Evolutionary conservation across 2,329 filamentous ascomycete species (phyloP).

Genomic region (Didymella pinodella): DNA sequence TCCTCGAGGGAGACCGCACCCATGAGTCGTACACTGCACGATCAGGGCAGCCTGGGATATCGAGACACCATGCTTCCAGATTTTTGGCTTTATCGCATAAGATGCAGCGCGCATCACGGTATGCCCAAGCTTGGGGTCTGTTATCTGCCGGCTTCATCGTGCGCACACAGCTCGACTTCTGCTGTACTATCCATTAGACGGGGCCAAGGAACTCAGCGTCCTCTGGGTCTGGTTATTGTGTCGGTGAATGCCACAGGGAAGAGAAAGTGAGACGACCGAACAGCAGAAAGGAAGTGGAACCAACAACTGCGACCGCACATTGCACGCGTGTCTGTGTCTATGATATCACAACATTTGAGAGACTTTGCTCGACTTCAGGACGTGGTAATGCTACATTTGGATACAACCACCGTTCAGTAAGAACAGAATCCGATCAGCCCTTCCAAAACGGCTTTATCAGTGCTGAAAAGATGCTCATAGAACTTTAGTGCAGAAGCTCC

Average conservation of each 20-base stretch:
- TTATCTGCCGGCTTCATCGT: background rate
- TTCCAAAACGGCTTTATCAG: background rate
- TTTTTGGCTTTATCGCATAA: background rate
- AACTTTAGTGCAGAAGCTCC: no score
- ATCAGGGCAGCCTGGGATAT: background rate
- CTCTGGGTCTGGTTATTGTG: background rate
- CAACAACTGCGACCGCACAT: background rate
- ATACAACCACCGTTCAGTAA: conserved; percentile 1
- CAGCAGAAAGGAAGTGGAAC: background rate
- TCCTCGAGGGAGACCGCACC: background rate
- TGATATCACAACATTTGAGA: background rate
- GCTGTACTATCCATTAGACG: background rate
- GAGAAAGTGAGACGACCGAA: background rate
- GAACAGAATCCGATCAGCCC: background rate
- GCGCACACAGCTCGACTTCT: background rate
- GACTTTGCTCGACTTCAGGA: background rate
- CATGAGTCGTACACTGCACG: background rate
- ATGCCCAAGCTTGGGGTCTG: background rate
- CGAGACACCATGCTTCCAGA: background rate
- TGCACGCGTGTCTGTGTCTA: background rate
- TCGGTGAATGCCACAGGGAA: background rate
- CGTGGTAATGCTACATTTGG: background rate
- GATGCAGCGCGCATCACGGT: background rate
- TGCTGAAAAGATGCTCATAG: background rate
- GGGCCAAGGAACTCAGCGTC: background rate